Evolutionary conservation across 177 flowering plant genomes (phyloP), one percentile per base, ranked within the genome.

Genomic region (Vitis hybrid): DNA sequence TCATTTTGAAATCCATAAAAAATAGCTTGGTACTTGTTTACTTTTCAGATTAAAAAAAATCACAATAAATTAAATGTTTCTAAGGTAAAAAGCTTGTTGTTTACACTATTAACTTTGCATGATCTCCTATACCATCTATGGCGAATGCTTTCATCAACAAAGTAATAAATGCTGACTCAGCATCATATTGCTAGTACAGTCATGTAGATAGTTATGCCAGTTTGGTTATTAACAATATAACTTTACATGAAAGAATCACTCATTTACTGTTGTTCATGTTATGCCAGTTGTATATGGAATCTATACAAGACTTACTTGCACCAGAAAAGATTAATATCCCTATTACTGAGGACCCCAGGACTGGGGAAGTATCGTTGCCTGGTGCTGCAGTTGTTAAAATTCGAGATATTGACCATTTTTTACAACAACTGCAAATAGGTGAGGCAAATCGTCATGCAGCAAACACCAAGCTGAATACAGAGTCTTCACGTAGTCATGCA

Each of bases 401-500:
- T 77, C 80, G 66, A 71, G 91, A 84, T 74, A 71, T 87, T 62
- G 90, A 88, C 59, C 87, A 88, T 22, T 88, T 88, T 76, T 55
- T 83, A 68, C 85, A 87, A 63, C 70, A 89, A 26, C 72, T 94
- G 71, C 85, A 89, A 84, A 70, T 79, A 72, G 93, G 97, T 69
- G 98, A 94, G 79, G 73, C 86, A 68, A 92, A 94, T 60, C 97
- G 98, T 53, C 87, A 87, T 86, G 96, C 94, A 65, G 88, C 96
- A 76, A 90, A 92, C 71, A 94, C 98, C 69, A 94, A 92, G 77
- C 66, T 85, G 73, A 94, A 94, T 74, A 87, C 93, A 29, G 94
- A 88, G 80, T 92, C 97, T 61, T 94, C 98, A 62, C 93, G 98
- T 52, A 92, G 98, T 74, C 98, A 94, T 87, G 97, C 97, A 53